Percentiles rank a stretch among this genome's conserved stretches.
Evolutionary conservation across 345 rosid species (phyloP).

Genomic region (Isatis tinctoria): DNA sequence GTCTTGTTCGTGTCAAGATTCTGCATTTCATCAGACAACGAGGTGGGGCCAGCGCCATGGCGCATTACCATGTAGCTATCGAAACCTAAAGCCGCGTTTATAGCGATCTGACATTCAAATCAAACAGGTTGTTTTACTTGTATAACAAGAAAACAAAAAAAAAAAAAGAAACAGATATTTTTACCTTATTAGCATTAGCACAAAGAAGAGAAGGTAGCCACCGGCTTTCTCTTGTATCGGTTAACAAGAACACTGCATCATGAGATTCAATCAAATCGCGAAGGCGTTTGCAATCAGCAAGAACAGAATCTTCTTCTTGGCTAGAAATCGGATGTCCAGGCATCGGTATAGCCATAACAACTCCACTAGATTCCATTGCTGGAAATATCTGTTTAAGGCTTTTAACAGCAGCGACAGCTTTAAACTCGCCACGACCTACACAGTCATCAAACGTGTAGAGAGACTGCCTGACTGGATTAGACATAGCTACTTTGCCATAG

Average conservation of each 20-base stretch:
- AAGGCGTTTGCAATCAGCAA: conserved; percentile 68
- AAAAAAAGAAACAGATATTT: neutral
- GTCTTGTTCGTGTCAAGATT: conserved; percentile 42
- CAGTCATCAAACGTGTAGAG: conserved; percentile 87
- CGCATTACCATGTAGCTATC: conserved; percentile 98
- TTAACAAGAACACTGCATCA: conserved; percentile 86
- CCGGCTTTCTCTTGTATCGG: conserved; percentile 98
- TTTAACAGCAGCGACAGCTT: conserved; percentile 80
- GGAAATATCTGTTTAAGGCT: conserved; percentile 85
- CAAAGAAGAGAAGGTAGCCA: conserved; percentile 91
- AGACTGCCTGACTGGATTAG: conserved; percentile 95
- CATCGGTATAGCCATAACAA: conserved; percentile 93
- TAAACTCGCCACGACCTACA: conserved; percentile 75
- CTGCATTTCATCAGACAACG: conserved; percentile 38
- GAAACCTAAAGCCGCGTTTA: conserved; percentile 91
- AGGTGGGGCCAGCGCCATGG: conserved; percentile 82
- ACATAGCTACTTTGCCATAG: conserved; percentile 91
- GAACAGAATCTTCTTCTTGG: conserved; percentile 69
- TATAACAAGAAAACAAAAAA: neutral
- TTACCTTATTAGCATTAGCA: conserved; percentile 79
- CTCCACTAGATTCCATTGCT: conserved; percentile 78
- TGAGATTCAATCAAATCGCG: conserved; percentile 69
- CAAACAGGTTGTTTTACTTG: neutral
- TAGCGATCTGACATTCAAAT: conserved; percentile 57
- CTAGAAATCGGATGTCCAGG: conserved; percentile 88